phyloP scores from a whole-genome alignment of 2,329 filamentous ascomycete species.

The Sarocladium oryzae region DNA sequence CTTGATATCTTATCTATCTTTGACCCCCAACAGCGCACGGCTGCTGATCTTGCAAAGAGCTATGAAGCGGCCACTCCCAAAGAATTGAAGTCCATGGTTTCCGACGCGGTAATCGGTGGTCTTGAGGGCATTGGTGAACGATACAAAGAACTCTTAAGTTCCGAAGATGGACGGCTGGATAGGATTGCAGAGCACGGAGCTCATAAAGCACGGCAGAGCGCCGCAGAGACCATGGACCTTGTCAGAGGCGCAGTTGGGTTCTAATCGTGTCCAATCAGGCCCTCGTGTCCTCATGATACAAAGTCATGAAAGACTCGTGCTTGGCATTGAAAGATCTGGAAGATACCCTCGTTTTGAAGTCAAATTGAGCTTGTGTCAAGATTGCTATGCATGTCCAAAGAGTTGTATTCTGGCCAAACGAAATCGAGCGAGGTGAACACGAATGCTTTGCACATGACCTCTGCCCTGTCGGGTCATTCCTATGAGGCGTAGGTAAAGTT shows the following conservation, averaged over 20 bases:
- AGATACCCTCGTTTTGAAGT: background rate
- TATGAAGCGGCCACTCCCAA: constrained; percentile 31
- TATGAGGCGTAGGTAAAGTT: constrained; percentile 56
- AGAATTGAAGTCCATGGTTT: constrained; percentile 46
- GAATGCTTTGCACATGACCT: too few relatives aligned
- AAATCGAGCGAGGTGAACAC: too few relatives aligned
- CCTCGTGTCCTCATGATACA: background rate
- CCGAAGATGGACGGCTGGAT: constrained; percentile 46
- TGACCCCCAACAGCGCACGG: constrained; percentile 35
- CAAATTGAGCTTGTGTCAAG: background rate
- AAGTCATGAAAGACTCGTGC: too few relatives aligned
- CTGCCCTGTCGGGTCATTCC: background rate
- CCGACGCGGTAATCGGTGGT: constrained; percentile 46
- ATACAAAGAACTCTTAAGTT: constrained; percentile 45
- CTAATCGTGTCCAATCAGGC: background rate
- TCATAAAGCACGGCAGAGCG: constrained; percentile 53
- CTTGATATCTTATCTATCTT: constrained; percentile 73
- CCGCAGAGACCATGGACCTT: constrained; percentile 49
- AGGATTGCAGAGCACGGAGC: constrained; percentile 53
- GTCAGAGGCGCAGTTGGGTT: constrained; percentile 42
- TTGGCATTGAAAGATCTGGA: too few relatives aligned
- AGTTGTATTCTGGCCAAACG: background rate
- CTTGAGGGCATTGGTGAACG: constrained; percentile 49
- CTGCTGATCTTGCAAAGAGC: constrained; percentile 32
- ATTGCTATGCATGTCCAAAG: too few relatives aligned